Evolutionary conservation across 2,329 filamentous ascomycete species (phyloP), one percentile per base, ranked within the genome.

Genomic region (Colletotrichum sp.): DNA sequence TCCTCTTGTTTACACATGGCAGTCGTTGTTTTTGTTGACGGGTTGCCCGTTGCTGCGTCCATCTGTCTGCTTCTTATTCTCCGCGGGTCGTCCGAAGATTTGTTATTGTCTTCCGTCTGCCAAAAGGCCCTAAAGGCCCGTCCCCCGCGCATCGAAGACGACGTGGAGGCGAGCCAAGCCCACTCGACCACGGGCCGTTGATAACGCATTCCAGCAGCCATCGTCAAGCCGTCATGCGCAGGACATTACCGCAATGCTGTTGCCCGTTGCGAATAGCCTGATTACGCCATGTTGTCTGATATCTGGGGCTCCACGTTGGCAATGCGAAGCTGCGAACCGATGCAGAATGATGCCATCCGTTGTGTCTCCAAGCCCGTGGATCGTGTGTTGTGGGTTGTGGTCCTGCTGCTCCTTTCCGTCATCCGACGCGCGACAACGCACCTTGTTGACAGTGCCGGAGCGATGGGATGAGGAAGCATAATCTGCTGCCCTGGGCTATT

Each of bases 11-110:
- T 76, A 76, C 73, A 65, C 64, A 67, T 68, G 44, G 70, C 68
- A 64, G 39, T 49, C 44, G 59, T 73, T 73, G 73, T 76, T 76
- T 76, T 65, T 73, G 73, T 76, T 73, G 73, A 76, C 70, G 70
- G 70, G 44, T 73, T 72, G 57, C 70, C 69, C 70, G 57, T 68
- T 52, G 68, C 64, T 49, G 60, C 24, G 60, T 64, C 60, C n/a
- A 64, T 66, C 18, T 30, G 36, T 66, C 18, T 52, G 24, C 24
- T 66, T 26, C 57, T 18, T 71, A 60, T 36, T 71, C 57, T 64
- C 69, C 70, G 69, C 64, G 73, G 39, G 28, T 72, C 57, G 63
- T 75, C 55, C 59, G 62, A 67, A 67, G 68, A 28, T 13, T 28
- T 59, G 64, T 67, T 52, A 13, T 18, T 57, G 34, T 24, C 26